phyloP scores from a whole-genome alignment of 1,284 basidiomycete genomes.

The Ceratobasidium papillatum region DNA sequence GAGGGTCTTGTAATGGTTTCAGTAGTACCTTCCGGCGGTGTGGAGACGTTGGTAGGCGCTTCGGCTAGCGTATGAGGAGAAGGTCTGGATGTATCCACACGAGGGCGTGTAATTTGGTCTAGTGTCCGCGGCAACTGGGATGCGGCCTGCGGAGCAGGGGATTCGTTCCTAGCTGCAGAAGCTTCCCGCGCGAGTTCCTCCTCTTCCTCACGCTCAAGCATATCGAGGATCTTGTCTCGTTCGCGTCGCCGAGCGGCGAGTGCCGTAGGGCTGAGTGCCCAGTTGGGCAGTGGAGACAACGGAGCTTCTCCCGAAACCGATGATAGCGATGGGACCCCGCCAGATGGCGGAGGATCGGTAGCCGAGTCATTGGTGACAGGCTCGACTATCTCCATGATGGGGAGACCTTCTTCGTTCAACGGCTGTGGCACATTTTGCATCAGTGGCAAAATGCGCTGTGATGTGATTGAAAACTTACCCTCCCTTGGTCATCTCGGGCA shows the following conservation, averaged over 20 bases:
- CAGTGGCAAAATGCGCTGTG: slow-evolving; percentile 43
- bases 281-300: slow-evolving; percentile 57
- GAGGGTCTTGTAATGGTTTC: background rate
- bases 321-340: slow-evolving; percentile 48
- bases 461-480: slow-evolving; percentile 48
- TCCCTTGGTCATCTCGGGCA: slow-evolving; percentile 68
- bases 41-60: background rate
- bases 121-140: slow-evolving; percentile 1
- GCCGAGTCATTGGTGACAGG: slow-evolving; percentile 52
- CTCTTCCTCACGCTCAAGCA: slow-evolving; percentile 75
- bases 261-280: slow-evolving; percentile 51
- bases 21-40: background rate
- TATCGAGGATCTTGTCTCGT: slow-evolving; percentile 69
- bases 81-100: background rate
- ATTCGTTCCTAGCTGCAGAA: slow-evolving; percentile 40
- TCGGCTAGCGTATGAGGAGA: background rate
- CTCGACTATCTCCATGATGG: slow-evolving; percentile 80
- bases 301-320: slow-evolving; percentile 57
- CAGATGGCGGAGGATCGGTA: background rate
- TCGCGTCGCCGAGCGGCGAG: slow-evolving; percentile 61
- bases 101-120: slow-evolving; percentile 2
- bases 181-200: slow-evolving; percentile 49
- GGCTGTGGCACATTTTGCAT: slow-evolving; percentile 55
- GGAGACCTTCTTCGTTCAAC: slow-evolving; percentile 77
- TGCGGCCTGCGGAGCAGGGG: background rate